Conservation (phyloP, 345 rosid species). For the Brassica rapa region DNA sequence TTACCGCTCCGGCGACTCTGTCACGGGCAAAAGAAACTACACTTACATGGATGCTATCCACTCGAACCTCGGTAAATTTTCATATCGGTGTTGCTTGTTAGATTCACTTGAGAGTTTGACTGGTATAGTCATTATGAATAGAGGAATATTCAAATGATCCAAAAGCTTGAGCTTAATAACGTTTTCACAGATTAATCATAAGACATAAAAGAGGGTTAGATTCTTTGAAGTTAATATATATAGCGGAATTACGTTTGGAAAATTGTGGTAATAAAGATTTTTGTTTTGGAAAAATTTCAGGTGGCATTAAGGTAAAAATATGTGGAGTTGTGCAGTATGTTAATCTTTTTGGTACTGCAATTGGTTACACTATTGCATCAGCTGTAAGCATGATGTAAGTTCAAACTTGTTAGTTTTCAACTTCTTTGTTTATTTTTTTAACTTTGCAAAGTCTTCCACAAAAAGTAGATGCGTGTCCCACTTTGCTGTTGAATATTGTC, state of each 20-base stretch:
- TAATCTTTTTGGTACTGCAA: not conserved
- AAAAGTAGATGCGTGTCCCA: slow-evolving; percentile 37
- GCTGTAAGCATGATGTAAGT: not conserved
- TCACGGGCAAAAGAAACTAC: not conserved
- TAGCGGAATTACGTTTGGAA: not conserved
- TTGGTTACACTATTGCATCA: not conserved
- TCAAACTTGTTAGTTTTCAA: not conserved
- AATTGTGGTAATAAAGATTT: not conserved
- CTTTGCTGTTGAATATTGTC: slow-evolving; percentile 11
- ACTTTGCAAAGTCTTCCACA: not conserved
- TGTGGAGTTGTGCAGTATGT: not conserved
- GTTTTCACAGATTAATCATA: not conserved
- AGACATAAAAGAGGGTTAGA: not conserved
- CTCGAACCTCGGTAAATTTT: not conserved
- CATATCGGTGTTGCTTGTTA: not conserved
- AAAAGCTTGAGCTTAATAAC: not conserved
- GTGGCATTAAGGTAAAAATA: not conserved
- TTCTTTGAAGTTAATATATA: not conserved
- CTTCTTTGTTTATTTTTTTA: not conserved
- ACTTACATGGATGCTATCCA: not conserved
- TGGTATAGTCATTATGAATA: not conserved
- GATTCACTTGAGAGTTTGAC: not conserved
- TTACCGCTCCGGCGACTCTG: slow-evolving; percentile 1
- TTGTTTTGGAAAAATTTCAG: not conserved
- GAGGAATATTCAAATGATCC: not conserved